Evolutionary conservation across 2,329 filamentous ascomycete genomes (phyloP), one percentile per base, ranked within the genome.

Genomic region (Stachybotrys chartarum): DNA sequence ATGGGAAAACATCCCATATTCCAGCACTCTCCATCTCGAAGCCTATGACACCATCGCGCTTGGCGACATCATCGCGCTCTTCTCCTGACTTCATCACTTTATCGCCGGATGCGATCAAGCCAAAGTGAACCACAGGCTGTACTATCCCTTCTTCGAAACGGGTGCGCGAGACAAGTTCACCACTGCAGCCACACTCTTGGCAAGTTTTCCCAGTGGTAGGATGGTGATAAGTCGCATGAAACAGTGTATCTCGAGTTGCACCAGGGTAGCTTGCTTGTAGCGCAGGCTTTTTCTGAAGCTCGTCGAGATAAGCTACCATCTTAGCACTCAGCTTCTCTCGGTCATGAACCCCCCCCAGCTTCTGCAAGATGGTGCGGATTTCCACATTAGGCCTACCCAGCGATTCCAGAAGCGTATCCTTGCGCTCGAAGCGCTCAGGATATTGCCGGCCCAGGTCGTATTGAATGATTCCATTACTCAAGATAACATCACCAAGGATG

Each of bases 61-160:
- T 49, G 24, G 47, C 47, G 6, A 49, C 31, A 7, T 49, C n/a
- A 14, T 49, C 47, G 18, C 47, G 47, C 5, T 49, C 47, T 49
- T 5, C 18, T 71, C 68, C 1, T 72, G 61, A 60, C 24, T 68
- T 68, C 59, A 75, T 66, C 14, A 72, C 64, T n/a, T 60, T 57
- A 51, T 73, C 60, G 17, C 61, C 64, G 16, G 65, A 65, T 16
- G 59, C 66, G 30, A 52, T 35, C 30, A 55, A 51, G 18, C 47
- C 47, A 14, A 49, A 8, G 47, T 59, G 55, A 18, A 59, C 44
- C 7, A 30, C 7, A 8, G 54, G 57, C 16, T 49, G 18, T 8
- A 11, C 47, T 8, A 1, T 8, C 17, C 6, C 5, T 14, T 49
- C 5, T 49, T 49, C 47, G 17, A 49, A 49, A 30, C n/a, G 47